Percentiles rank a stretch among this genome's conserved stretches.
These are phyloP conservation scores for Magnaporthales sp. DNA, from an alignment of 2,329 filamentous ascomycete species.

Conservation along the genomic window DNA sequence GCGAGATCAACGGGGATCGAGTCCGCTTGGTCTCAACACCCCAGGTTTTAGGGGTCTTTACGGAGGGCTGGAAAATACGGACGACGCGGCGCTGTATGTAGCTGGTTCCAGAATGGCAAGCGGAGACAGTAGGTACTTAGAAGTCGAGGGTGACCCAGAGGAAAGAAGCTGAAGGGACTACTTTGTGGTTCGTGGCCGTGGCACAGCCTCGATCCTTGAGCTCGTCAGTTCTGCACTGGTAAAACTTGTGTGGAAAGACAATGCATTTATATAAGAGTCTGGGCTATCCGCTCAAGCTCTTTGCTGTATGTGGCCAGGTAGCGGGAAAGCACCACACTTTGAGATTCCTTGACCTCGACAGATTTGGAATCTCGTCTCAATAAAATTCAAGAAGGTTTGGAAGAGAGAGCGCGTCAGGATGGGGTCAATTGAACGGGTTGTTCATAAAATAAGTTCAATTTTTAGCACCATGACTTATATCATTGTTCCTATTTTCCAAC, in stretches of 20 bases:
- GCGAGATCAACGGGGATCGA: slow-evolving; percentile 19
- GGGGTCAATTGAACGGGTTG: not conserved
- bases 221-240: not conserved
- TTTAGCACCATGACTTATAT: not conserved
- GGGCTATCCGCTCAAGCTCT: not conserved
- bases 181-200: not conserved
- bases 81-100: slow-evolving; percentile 28
- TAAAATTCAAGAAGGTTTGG: not conserved
- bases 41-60: slow-evolving; percentile 37
- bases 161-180: not conserved
- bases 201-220: too few relatives aligned
- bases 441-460: not conserved
- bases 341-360: not conserved
- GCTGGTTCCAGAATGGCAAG: slow-evolving; percentile 11
- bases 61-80: slow-evolving; percentile 38
- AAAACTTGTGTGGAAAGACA: not conserved
- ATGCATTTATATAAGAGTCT: not conserved
- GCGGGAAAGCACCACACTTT: not conserved
- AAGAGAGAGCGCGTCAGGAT: not conserved
- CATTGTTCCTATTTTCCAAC: not conserved
- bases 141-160: not conserved
- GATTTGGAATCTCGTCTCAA: not conserved
- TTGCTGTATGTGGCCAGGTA: not conserved
- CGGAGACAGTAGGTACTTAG: not conserved
- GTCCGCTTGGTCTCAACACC: slow-evolving; percentile 28